Evolutionary conservation across 768 basidiomycete genomes (phyloP), one percentile per base, ranked within the genome.

Genomic region (Pisolithus marmoratus): DNA sequence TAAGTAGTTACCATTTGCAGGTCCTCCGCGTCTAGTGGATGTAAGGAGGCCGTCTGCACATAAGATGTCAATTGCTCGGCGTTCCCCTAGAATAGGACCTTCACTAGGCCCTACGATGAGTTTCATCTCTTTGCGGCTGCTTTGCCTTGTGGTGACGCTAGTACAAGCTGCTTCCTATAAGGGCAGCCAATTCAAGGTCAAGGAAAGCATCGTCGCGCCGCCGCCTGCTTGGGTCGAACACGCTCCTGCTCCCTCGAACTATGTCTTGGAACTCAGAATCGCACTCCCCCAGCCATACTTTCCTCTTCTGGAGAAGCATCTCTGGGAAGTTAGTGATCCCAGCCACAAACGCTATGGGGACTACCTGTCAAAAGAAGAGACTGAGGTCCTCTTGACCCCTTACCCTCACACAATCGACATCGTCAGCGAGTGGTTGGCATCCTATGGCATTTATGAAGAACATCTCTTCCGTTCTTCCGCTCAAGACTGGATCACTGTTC

Each of bases 401-500:
- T 74, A 76, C 56, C 69, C 71, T 0, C 72, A 76, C 46, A 83
- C 79, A 46, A 53, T 85, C 15, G 62, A 73, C 31, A 60, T 71
- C 4, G 84, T 89, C 29, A 71, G 79, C 36, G 73, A 76, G 56
- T 90, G 87, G 86, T 70, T 89, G 14, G 69, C 68, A 0, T 72
- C 72, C 3, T 74, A 84, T 52, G 84, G 81, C 29, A 66, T 88
- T 24, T 54, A 59, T 15, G 76, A 78, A 40, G 62, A 72, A 38
- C 72, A 77, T 50, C 57, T 81, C 20, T 55, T 67, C 38, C 78
- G 80, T 8, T 85, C 86, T 11, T 75, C 83, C 2, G 84, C 85
- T 0, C 74, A 78, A 45, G 87, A 88, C 55, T 90, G 85, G 87
- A 69, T 87, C 12, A 80, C 73, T 6, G 63, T 87, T 38, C 78